These are phyloP conservation scores for Jacaranda copaia DNA, from an alignment of 257 asterid species.

Conservation along the genomic window DNA sequence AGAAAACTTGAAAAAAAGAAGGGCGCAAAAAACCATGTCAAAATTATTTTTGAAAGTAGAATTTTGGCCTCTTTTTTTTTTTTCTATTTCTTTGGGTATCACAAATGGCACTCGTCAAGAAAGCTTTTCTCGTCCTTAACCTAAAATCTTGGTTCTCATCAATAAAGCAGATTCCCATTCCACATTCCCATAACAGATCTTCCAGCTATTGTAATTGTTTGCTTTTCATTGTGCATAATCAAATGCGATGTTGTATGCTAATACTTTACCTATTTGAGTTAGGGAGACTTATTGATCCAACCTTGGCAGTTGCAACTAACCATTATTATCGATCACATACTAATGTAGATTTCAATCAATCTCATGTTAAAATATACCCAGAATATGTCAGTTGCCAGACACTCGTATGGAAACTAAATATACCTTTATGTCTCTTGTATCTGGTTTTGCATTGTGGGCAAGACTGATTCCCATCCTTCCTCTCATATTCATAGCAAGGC, in stretches of 20 bases:
- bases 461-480: slow-evolving; percentile 94
- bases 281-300: not conserved
- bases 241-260: slow-evolving; percentile 11
- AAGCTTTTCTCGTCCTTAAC: slow-evolving; percentile 10
- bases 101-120: not conserved
- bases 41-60: not conserved
- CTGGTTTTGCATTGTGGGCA: slow-evolving; percentile 99
- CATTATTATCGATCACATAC: slow-evolving; percentile 1
- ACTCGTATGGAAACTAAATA: slow-evolving; percentile 1
- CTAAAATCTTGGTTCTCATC: slow-evolving; percentile 13
- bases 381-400: slow-evolving; percentile 12
- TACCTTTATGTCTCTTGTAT: slow-evolving; percentile 96
- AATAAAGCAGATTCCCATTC: slow-evolving; percentile 14
- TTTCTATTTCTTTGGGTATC: not conserved
- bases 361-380: not conserved
- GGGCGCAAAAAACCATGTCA: not conserved
- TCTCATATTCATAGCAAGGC: slow-evolving; percentile 97
- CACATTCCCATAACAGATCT: not conserved
- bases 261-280: not conserved
- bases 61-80: not conserved
- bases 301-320: not conserved
- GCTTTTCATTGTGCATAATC: slow-evolving; percentile 1
- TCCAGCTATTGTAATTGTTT: slow-evolving; percentile 9
- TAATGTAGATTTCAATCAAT: slow-evolving; percentile 4
- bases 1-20: not conserved